Base-by-base conservation (phyloP, 371 early-diverging fungal species). In the Apophysomyces elegans region DNA sequence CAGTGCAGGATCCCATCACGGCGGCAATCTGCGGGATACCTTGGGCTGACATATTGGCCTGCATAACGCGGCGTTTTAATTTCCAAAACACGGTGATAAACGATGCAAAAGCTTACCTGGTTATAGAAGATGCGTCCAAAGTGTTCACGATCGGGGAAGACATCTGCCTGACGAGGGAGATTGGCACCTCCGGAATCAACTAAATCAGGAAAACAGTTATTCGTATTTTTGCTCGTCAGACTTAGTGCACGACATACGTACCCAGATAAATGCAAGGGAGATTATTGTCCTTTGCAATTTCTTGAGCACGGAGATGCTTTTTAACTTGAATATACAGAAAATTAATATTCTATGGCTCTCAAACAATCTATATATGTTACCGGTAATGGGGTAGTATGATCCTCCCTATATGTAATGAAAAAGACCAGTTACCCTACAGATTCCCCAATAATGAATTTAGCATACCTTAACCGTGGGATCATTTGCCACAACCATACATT, bases 131-230 rank as follows among this genome's bases (percentile, higher is more conserved):
- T 97, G 37, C 99, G 89, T 37, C 99, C 99, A 80, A 99, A 99
- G 75, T 99, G 99, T 58, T 97, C 97, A 67, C 91, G 89, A 76
- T 97, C 98, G 26, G 99, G 99, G 82, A 99, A 99, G 11, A 98
- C 98, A 58, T 98, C 96, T 41, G 95, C 91, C 76, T 96, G 96
- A 62, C 92, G 87, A 45, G 99, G 99, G 72, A 99, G 78, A 73
- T 97, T 97, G 61, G 99, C 99, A 72, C 99, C 99, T 58, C 99
- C 99, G 65, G 95, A 94, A 74, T 98, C 98, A 56, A 98, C 99
- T 85, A 69, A 69, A 21, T 9, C n/a, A n/a, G 54, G 7, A 16
- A 12, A 13, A 8, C 2, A 58, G 7, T 43, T 8, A 60, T 45
- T 2, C 1, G 18, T 11, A 43, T 44, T 26, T 26, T 26, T 26